Percentiles rank a stretch among this genome's conserved stretches.
These are phyloP conservation scores for Phytophthora palmivora DNA, from an alignment of 352 stramenopile genomes.

Conservation along the genomic window DNA sequence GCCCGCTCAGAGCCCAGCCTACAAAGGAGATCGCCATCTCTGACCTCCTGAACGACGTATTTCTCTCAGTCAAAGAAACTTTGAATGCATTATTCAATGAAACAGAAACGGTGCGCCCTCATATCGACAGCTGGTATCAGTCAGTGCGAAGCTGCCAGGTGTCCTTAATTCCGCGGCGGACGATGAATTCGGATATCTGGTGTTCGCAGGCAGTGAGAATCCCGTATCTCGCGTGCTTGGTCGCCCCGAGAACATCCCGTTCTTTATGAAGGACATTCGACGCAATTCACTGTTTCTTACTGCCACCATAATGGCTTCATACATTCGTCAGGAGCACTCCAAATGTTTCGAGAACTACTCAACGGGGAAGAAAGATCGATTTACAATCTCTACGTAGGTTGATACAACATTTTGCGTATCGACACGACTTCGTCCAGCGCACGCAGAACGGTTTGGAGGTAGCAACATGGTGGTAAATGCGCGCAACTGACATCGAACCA, in stretches of 20 bases:
- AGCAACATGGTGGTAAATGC: too few relatives aligned
- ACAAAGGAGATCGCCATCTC: too few relatives aligned
- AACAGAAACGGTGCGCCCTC: too few relatives aligned
- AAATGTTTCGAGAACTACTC: constrained; percentile 4
- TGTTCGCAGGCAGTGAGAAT: constrained; percentile 13
- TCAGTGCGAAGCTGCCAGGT: constrained; percentile 5
- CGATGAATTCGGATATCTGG: constrained; percentile 7
- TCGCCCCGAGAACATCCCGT: constrained; percentile 10
- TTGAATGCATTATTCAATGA: too few relatives aligned
- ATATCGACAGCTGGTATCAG: background rate
- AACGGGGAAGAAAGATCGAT: constrained; percentile 5
- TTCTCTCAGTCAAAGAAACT: too few relatives aligned
- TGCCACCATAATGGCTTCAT: background rate
- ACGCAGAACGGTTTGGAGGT: constrained; percentile 12
- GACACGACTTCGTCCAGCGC: constrained; percentile 20
- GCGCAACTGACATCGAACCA: too few relatives aligned
- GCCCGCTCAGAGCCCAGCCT: too few relatives aligned
- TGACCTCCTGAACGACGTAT: too few relatives aligned
- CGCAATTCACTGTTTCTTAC: constrained; percentile 1
- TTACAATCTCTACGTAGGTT: constrained; percentile 7
- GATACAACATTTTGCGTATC: constrained; percentile 15
- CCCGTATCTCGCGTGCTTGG: background rate
- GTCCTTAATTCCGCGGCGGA: constrained; percentile 10
- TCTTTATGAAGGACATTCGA: constrained; percentile 20
- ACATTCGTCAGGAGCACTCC: constrained; percentile 2